Conservation (phyloP, 1,284 basidiomycete species). For the Melampsora occidentalis region DNA sequence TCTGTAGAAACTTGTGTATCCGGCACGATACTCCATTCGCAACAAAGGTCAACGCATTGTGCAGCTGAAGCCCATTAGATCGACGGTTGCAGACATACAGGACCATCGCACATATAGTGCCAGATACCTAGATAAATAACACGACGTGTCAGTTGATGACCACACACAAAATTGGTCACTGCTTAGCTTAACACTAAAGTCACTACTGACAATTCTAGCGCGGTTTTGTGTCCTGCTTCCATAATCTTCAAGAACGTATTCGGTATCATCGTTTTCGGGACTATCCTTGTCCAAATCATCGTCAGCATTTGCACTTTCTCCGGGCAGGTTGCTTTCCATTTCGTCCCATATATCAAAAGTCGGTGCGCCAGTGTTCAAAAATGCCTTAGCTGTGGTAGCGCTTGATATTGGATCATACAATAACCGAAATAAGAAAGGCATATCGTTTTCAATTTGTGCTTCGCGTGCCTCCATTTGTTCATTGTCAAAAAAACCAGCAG, state of each 20-base stretch:
- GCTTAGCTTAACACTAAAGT: no score
- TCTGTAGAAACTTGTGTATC: conserved; percentile 4
- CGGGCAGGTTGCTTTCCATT: no score
- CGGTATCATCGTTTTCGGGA: neutral
- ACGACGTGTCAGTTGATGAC: neutral
- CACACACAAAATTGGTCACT: neutral
- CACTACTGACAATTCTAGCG: neutral
- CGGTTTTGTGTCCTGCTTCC: neutral
- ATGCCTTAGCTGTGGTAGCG: no score
- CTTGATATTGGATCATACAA: no score
- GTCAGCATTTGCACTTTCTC: neutral
- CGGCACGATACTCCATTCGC: conserved; percentile 1
- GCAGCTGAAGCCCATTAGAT: conserved; percentile 12
- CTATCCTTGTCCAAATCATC: neutral
- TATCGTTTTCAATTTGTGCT: no score
- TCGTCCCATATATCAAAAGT: no score
- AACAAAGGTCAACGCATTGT: neutral
- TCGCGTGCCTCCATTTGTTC: no score
- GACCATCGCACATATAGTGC: conserved; percentile 26
- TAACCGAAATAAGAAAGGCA: no score
- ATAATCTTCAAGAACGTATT: neutral
- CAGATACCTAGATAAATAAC: neutral
- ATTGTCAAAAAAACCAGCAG: no score
- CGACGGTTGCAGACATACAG: conserved; percentile 14
- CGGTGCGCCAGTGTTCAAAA: no score